phyloP scores from a whole-genome alignment of 1,139 yeast genomes.

The Pichia sp. region DNA sequence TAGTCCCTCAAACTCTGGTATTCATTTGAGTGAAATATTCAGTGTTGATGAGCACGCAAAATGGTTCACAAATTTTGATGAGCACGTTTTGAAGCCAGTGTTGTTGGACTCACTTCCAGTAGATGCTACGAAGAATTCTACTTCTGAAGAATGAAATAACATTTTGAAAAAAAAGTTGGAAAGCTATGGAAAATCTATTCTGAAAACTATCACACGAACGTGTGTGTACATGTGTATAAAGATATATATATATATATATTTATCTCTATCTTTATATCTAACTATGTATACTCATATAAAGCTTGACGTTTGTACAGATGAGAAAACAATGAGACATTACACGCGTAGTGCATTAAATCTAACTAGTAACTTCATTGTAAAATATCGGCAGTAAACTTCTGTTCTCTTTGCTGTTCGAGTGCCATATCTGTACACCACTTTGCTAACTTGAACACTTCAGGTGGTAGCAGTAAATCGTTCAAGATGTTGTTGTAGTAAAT shows the following conservation, averaged over 20 bases:
- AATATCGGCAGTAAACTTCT: constrained; percentile 13
- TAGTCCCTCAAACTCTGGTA: constrained; percentile 5
- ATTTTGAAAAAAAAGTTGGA: background rate
- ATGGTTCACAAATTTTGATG: constrained; percentile 94
- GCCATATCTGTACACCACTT: constrained; percentile 69
- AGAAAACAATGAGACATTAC: background rate
- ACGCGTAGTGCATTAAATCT: background rate
- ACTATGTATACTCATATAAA: background rate
- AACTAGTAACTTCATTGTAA: background rate
- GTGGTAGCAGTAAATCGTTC: constrained; percentile 58
- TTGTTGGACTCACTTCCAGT: constrained; percentile 54
- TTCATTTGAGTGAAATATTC: constrained; percentile 29
- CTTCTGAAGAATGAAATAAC: background rate
- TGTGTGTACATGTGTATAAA: background rate
- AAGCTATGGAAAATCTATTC: background rate
- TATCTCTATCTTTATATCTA: background rate
- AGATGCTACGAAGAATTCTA: constrained; percentile 1
- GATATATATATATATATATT: background rate
- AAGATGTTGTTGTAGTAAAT: constrained; percentile 56
- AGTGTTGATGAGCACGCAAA: constrained; percentile 74
- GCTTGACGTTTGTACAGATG: background rate
- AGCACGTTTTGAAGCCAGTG: constrained; percentile 93
- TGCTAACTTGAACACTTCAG: constrained; percentile 61
- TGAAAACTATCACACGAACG: background rate
- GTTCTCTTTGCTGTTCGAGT: constrained; percentile 43